Base-by-base conservation (phyloP, 2,329 filamentous ascomycete genomes). In the Aureobasidium mangrovei region DNA sequence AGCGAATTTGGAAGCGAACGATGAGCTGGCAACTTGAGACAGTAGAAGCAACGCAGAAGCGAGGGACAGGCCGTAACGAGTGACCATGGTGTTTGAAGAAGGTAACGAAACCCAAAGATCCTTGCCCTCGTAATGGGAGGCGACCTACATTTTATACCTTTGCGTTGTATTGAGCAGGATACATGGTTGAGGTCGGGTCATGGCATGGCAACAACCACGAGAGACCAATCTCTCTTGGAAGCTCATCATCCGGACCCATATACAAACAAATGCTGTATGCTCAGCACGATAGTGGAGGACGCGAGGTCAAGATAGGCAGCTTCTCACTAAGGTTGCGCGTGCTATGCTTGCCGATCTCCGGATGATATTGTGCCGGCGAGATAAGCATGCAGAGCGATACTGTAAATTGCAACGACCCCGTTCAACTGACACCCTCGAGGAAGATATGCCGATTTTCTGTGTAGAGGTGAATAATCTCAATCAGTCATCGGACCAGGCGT, bases 1-100 rank as follows among this genome's bases (percentile, higher is more conserved):
- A 9, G 63, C 41, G 31, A 67, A 53, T 7, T 45, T 39, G n/a
- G 38, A 45, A 39, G 40, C 41, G 26, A 44, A 24, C 12, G 41
- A 45, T 26, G 18, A 31, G 28, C 41, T 27, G 33, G 24, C 10
- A 40, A 38, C 4, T 9, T 53, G 41, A 8, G 49, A 45, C 3
- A 53, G 18, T n/a, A 53, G 26, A 6, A 53, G 32, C 4, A 52
- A 38, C 18, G 33, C 41, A 42, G 49, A 43, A 44, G 49, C 33
- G 26, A 53, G 39, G 31, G 49, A 45, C 33, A n/a, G 32, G 49
- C 32, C 26, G 18, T 10, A 39, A 24, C 28, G 32, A 18, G 27
- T 3, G 4, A 32, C 9, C 49, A 53, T 53, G 2, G 3, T 43
- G 31, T 9, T 4, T 4, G 10, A 36, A 10, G 18, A 12, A 27